Evolutionary conservation across 2,329 filamentous ascomycete genomes (phyloP), one percentile per base, ranked within the genome.

Genomic region (Daldinia eschscholtzii): DNA sequence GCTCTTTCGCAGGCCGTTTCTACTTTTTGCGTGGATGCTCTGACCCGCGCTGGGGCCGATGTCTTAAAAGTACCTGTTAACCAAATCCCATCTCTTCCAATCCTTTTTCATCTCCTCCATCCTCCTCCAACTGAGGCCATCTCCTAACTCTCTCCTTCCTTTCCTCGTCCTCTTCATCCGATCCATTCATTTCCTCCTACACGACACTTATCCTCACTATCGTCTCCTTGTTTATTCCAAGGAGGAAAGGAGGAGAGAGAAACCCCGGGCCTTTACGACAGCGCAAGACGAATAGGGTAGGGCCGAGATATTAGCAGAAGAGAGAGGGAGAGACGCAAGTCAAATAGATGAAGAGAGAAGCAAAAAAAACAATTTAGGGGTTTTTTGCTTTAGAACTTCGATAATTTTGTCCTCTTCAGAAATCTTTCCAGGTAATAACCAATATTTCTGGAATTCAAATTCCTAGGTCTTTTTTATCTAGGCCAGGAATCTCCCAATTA

Each of bases 101-200:
- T 86, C 85, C 84, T 84, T 85, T 83, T 83, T 82, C 82, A 79
- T 83, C 81, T 83, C 80, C 81, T 83, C 80, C 80, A 81, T 85
- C 82, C 82, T 85, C 81, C 81, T 86, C 84, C 82, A 83, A 84
- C 84, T 83, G 84, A 82, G 77, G 78, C 71, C 78, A 75, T 78
- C 78, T 79, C 76, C 76, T 78, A 52, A 75, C 74, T 74, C 71
- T 72, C 71, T 76, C 75, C 78, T 76, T 76, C 77, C 74, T 76
- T 77, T 76, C 76, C 73, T 75, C 71, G 71, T 77, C 78, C 78
- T 79, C 80, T 79, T 79, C 75, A 79, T 82, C 82, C 79, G 80
- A 81, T 83, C 83, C 83, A 86, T 83, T 86, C 84, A 82, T 87
- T 87, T 82, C 81, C 82, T 84, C 72, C 67, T 82, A 81, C 82